Evolutionary conservation across 2,329 filamentous ascomycete genomes (phyloP).

Genomic region (Pseudopithomyces maydicus): DNA sequence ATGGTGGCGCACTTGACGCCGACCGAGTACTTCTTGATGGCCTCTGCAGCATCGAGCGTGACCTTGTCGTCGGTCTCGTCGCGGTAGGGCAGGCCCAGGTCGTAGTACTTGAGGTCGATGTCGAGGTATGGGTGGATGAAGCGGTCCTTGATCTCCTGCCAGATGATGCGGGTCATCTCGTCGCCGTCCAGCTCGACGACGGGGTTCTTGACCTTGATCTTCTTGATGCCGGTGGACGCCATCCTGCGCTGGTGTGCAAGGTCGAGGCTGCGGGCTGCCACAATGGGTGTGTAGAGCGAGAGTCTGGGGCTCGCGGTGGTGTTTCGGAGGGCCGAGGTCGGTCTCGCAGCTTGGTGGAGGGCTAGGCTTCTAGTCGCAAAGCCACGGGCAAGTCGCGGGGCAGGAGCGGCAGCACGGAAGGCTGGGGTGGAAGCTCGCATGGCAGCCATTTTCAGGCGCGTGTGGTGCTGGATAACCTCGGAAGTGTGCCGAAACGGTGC

Average conservation of each 20-base stretch:
- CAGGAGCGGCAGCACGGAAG: constrained; percentile 27
- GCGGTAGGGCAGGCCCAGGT: constrained; percentile 90
- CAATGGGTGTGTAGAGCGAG: constrained; percentile 1
- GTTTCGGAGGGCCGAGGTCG: constrained; percentile 23
- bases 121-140: constrained; percentile 97
- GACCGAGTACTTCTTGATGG: constrained; percentile 98
- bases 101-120: constrained; percentile 98
- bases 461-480: constrained; percentile 32
- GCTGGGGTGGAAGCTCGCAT: constrained; percentile 39
- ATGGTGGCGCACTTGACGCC: constrained; percentile 99
- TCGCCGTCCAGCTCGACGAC: constrained; percentile 95
- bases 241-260: constrained; percentile 36
- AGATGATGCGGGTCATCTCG: constrained; percentile 98
- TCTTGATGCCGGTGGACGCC: constrained; percentile 76
- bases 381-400: constrained; percentile 27
- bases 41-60: constrained; percentile 91
- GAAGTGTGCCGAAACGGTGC: constrained; percentile 12
- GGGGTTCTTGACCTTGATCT: constrained; percentile 99
- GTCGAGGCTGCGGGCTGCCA: background rate
- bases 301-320: constrained; percentile 17
- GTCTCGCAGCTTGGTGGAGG: constrained; percentile 25
- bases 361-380: constrained; percentile 39
- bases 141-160: constrained; percentile 96
- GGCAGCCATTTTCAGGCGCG: constrained; percentile 17
- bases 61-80: constrained; percentile 97